A percentile compares a stretch with the other conserved stretches of the same genome.
Conservation (phyloP, 768 basidiomycete species). For the Trametes gibbosa region DNA sequence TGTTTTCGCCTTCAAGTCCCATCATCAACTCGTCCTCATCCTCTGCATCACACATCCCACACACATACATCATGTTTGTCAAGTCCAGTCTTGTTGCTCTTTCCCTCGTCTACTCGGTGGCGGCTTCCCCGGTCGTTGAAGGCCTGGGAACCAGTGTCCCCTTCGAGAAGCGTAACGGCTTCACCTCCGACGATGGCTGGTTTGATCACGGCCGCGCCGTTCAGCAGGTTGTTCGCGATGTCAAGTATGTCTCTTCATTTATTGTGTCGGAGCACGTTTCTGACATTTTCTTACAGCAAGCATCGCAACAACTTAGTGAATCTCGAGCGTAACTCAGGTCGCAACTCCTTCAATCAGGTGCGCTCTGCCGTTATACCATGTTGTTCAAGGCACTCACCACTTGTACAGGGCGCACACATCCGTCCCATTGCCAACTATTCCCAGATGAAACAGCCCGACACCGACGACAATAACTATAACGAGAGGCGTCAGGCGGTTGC, state of each 20-base stretch:
- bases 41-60: no score
- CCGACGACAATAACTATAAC: not conserved
- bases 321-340: conserved; percentile 11
- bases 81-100: conserved; percentile 2
- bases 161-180: conserved; percentile 10
- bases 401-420: conserved; percentile 26
- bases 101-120: not conserved
- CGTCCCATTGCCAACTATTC: conserved; percentile 12
- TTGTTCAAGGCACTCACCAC: not conserved
- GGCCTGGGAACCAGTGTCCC: conserved; percentile 8
- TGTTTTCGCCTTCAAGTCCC: not conserved
- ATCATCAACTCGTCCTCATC: not conserved
- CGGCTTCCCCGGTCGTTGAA: not conserved
- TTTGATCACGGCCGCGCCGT: conserved; percentile 19
- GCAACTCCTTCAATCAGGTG: conserved; percentile 16
- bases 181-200: conserved; percentile 8
- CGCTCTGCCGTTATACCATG: no score
- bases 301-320: conserved; percentile 22
- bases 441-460: not conserved
- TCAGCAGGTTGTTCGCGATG: conserved; percentile 10
- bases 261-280: not conserved
- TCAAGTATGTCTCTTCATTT: conserved; percentile 14
- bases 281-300: conserved; percentile 9
- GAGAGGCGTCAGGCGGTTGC: conserved; percentile 21
- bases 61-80: not conserved